Base-by-base conservation (phyloP, 2,329 filamentous ascomycete genomes). In the Apiospora arundinis region DNA sequence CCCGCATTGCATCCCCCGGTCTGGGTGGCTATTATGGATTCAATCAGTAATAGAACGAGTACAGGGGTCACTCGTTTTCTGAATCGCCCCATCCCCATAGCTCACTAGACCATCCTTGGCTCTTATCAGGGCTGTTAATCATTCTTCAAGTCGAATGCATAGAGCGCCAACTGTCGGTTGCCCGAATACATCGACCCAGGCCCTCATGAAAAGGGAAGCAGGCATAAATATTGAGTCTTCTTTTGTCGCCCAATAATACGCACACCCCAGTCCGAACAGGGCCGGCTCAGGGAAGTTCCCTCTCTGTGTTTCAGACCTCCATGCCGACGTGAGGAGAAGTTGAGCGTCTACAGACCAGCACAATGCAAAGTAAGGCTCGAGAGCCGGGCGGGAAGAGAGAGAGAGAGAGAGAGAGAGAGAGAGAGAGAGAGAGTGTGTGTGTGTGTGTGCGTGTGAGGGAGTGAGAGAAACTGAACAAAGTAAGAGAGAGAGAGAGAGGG, bases 101-200 rank as follows among this genome's bases (percentile, higher is more conserved):
- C 56, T 63, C 32, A 63, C 32, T n/a, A 40, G 32, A 6, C 9
- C 9, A 40, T 40, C 56, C 56, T 23, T 40, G 56, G 32, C 28
- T 18, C 56, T 63, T 63, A 63, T 11, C 9, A 63, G 32, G 21
- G 18, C 32, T 63, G 28, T 63, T 63, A 63, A 63, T 63, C 56
- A 63, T 63, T 40, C 28, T 63, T 63, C 56, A 63, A 63, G 56
- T 63, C 21, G 32, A 63, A 63, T 63, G 56, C 28, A 63, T 63
- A 60, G 52, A 60, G 52, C 52, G 28, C 28, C 52, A 60, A 60
- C 52, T 60, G 28, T 16, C 52, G 52, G 52, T 60, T 60, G 52
- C 28, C 52, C 32, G 52, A 60, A 60, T 21, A 56, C 28, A 40
- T 40, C 32, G 52, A 28, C 56, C 28, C 52, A 60, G 52, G 28